Evolutionary conservation across 2,329 filamentous ascomycete genomes (phyloP).

Genomic region (Alternaria triticimaculans): DNA sequence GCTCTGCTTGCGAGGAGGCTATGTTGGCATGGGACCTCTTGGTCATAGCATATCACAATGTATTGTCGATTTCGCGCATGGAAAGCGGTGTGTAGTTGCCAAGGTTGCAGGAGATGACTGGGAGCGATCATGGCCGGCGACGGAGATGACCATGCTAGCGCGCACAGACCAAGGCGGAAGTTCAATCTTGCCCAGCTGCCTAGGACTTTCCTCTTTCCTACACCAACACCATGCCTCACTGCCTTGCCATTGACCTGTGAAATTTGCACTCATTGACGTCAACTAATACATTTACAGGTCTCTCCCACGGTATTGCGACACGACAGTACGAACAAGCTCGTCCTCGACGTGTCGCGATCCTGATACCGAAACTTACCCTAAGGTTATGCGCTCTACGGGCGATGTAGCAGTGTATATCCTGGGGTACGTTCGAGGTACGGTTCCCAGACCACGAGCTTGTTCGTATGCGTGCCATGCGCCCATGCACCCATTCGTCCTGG

Average conservation of each 20-base stretch:
- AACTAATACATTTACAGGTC: neutral
- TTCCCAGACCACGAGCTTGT: neutral
- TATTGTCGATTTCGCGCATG: conserved; percentile 7
- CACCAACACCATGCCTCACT: neutral
- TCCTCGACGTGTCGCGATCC: neutral
- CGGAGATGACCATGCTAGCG: conserved; percentile 6
- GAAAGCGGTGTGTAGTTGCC: neutral
- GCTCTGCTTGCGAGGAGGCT: conserved; percentile 26
- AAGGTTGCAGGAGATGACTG: conserved; percentile 3
- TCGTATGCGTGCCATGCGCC: neutral
- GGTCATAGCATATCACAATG: conserved; percentile 42
- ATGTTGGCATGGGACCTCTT: conserved; percentile 39
- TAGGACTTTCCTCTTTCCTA: neutral
- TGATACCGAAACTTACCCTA: neutral
- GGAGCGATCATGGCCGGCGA: neutral
- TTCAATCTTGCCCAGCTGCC: neutral
- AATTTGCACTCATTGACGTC: neutral
- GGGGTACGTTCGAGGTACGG: neutral
- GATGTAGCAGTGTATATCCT: neutral
- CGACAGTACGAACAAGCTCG: neutral
- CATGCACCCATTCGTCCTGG: neutral
- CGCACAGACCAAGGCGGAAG: conserved; percentile 9
- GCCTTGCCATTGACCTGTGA: neutral
- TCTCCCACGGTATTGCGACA: neutral
- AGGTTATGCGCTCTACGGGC: neutral